These are phyloP conservation scores for Pythium aquatile DNA, from an alignment of 352 stramenopile species.

Conservation along the genomic window DNA sequence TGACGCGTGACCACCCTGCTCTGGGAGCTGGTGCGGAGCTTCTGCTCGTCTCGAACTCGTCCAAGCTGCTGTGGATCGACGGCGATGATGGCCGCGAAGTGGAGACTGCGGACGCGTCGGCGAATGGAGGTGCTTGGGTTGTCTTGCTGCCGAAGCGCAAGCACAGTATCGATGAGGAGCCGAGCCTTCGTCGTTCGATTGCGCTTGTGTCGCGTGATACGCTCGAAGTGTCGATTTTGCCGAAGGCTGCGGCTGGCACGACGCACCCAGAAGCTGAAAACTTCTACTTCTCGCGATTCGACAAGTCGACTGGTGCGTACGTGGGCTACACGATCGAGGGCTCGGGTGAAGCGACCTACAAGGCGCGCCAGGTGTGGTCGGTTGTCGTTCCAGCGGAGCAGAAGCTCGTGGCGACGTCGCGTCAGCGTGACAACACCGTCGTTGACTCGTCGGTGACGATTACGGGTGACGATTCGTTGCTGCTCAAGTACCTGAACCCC, in stretches of 20 bases:
- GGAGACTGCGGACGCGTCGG: slow-evolving; percentile 31
- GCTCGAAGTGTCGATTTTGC: slow-evolving; percentile 57
- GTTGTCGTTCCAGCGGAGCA: slow-evolving; percentile 65
- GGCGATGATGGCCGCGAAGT: slow-evolving; percentile 59
- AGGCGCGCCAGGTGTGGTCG: slow-evolving; percentile 60
- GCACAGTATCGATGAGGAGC: slow-evolving; percentile 64
- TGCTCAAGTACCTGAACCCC: slow-evolving; percentile 98
- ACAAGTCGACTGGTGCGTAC: slow-evolving; percentile 42
- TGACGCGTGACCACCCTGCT: slow-evolving; percentile 76
- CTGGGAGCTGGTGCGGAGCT: slow-evolving; percentile 70
- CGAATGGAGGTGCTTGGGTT: slow-evolving; percentile 40
- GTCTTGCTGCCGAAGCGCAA: slow-evolving; percentile 77
- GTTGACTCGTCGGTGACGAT: slow-evolving; percentile 81
- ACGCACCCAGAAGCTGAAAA: slow-evolving; percentile 57
- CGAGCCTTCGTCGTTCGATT: slow-evolving; percentile 49
- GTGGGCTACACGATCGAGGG: slow-evolving; percentile 58
- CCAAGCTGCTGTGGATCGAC: slow-evolving; percentile 68
- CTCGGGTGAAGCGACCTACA: slow-evolving; percentile 29
- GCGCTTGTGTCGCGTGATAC: slow-evolving; percentile 53
- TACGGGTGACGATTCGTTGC: slow-evolving; percentile 93
- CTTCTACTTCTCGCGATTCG: slow-evolving; percentile 85
- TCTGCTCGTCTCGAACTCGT: slow-evolving; percentile 60
- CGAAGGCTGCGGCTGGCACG: slow-evolving; percentile 35
- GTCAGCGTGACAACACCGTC: slow-evolving; percentile 57
- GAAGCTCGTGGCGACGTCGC: slow-evolving; percentile 50